These are phyloP conservation scores for Russula lepida DNA, from an alignment of 768 basidiomycete genomes.

Conservation along the genomic window DNA sequence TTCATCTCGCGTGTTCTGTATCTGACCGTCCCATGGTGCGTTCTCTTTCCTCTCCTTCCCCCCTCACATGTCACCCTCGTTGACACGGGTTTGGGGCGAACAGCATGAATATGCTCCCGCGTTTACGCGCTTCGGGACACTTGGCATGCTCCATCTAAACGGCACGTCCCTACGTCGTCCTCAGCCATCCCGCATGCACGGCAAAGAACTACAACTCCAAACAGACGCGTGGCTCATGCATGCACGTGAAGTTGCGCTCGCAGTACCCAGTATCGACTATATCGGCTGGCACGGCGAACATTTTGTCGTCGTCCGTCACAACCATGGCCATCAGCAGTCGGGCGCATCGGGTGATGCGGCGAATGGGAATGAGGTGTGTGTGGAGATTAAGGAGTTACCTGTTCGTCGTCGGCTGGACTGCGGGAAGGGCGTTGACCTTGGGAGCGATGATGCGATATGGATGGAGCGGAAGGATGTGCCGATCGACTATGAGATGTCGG, in stretches of 20 bases:
- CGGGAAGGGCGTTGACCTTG: slow-evolving; percentile 58
- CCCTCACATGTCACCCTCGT: background rate
- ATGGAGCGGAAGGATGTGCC: slow-evolving; percentile 68
- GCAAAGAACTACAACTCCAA: slow-evolving; percentile 50
- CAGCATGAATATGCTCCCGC: slow-evolving; percentile 46
- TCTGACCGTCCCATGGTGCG: slow-evolving; percentile 45
- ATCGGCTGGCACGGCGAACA: slow-evolving; percentile 70
- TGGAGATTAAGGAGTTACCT: slow-evolving; percentile 56
- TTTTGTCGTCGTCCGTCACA: slow-evolving; percentile 47
- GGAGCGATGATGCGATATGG: slow-evolving; percentile 54
- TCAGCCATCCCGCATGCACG: slow-evolving; percentile 48
- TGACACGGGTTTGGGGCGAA: background rate
- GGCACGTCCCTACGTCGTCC: slow-evolving; percentile 40
- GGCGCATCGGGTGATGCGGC: slow-evolving; percentile 20
- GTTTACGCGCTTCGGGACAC: slow-evolving; percentile 41
- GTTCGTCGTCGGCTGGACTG: slow-evolving; percentile 50
- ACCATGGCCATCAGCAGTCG: background rate
- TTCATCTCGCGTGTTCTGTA: slow-evolving; percentile 43
- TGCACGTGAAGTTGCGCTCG: slow-evolving; percentile 42
- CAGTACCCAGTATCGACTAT: slow-evolving; percentile 50
- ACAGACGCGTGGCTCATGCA: slow-evolving; percentile 47
- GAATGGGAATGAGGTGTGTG: background rate
- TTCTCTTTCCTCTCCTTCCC: slow-evolving; percentile 1
- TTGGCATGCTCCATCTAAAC: slow-evolving; percentile 56
- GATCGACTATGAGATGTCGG: slow-evolving; percentile 64